Percentiles rank a stretch among this genome's conserved stretches.
Evolutionary conservation across 306 rosid species (phyloP).

Genomic region (Cyclanthera cordifolia): DNA sequence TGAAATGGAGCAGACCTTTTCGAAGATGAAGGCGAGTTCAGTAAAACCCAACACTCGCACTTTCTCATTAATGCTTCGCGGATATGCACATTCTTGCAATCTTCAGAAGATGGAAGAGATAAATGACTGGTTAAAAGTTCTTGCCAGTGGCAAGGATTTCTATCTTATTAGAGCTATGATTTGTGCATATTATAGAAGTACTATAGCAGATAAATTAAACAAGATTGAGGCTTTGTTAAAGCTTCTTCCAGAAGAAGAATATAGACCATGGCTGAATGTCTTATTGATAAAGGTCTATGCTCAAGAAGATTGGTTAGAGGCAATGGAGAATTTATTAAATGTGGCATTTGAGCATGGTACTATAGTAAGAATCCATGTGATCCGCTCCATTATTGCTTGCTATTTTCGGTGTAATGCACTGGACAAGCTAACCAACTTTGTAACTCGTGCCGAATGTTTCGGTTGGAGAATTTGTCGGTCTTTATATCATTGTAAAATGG

Average conservation of each 20-base stretch:
- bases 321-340: slow-evolving; percentile 58
- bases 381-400: slow-evolving; percentile 40
- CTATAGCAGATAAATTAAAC: slow-evolving; percentile 31
- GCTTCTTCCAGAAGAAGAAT: slow-evolving; percentile 48
- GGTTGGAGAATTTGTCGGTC: slow-evolving; percentile 62
- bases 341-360: slow-evolving; percentile 55
- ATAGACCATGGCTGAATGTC: slow-evolving; percentile 67
- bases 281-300: slow-evolving; percentile 59
- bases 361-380: slow-evolving; percentile 19
- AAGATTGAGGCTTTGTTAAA: slow-evolving; percentile 42
- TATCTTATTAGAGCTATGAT: slow-evolving; percentile 56
- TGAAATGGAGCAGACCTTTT: slow-evolving; percentile 49
- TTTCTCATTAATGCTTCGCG: slow-evolving; percentile 58
- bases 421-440: slow-evolving; percentile 46
- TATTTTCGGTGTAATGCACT: slow-evolving; percentile 52
- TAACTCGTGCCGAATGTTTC: slow-evolving; percentile 46
- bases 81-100: slow-evolving; percentile 55
- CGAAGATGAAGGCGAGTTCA: slow-evolving; percentile 31
- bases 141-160: slow-evolving; percentile 23
- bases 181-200: slow-evolving; percentile 69
- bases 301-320: slow-evolving; percentile 39
- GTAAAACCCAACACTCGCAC: slow-evolving; percentile 40
- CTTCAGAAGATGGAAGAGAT: slow-evolving; percentile 64
- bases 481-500: slow-evolving; percentile 70
- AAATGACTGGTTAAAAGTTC: slow-evolving; percentile 36